Conservation (phyloP, 768 basidiomycete genomes). For the Leucocoprinus leucothites region DNA sequence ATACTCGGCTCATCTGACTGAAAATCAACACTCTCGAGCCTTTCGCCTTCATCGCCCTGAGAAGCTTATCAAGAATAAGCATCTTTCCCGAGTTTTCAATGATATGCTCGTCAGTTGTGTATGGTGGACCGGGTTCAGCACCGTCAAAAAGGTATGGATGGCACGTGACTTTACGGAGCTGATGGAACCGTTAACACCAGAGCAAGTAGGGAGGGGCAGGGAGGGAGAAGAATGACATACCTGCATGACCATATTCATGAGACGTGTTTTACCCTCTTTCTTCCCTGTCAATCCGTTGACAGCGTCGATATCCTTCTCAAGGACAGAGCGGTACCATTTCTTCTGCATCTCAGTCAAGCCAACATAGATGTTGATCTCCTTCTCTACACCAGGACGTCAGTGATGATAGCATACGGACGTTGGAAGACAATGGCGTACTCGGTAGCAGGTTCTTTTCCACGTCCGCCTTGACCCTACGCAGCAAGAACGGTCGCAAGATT, state of each 20-base stretch:
- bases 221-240: conserved; percentile 28
- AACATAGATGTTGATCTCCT: conserved; percentile 98
- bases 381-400: conserved; percentile 50
- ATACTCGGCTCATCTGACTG: conserved; percentile 98
- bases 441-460: conserved; percentile 96
- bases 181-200: background rate
- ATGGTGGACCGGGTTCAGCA: conserved; percentile 98
- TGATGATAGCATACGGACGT: background rate
- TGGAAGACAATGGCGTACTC: conserved; percentile 40
- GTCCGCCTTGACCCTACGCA: conserved; percentile 92
- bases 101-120: conserved; percentile 96
- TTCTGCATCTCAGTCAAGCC: conserved; percentile 97
- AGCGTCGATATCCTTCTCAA: conserved; percentile 98
- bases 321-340: conserved; percentile 94
- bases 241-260: conserved; percentile 99
- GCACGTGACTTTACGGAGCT: conserved; percentile 84
- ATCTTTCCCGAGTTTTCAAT: conserved; percentile 95
- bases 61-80: conserved; percentile 94
- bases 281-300: conserved; percentile 97
- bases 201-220: background rate
- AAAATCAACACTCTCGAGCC: conserved; percentile 97
- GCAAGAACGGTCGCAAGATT: conserved; percentile 91
- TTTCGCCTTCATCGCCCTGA: conserved; percentile 82
- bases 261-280: conserved; percentile 96
- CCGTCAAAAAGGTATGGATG: conserved; percentile 94